phyloP scores from a whole-genome alignment of 371 early-diverging fungal species.

The Mortierella sp. region DNA sequence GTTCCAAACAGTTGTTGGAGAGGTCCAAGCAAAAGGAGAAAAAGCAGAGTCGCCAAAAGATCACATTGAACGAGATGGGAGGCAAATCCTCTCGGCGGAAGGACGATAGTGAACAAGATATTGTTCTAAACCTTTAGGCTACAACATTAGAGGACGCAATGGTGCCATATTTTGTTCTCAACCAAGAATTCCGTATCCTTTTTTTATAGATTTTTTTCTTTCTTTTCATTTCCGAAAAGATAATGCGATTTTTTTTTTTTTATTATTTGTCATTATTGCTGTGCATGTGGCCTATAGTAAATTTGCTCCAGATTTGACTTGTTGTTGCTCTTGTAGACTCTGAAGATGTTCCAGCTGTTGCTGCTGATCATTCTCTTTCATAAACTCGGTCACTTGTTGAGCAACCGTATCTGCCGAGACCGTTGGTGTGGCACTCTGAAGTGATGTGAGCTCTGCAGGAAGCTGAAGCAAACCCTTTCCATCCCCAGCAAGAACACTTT shows the following conservation, averaged over 20 bases:
- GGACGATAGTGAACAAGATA: slow-evolving; percentile 4
- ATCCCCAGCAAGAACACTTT: slow-evolving; percentile 32
- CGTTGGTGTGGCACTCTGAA: slow-evolving; percentile 1
- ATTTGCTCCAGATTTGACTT: too few species aligned
- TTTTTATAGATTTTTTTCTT: too few species aligned
- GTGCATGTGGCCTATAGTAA: too few species aligned
- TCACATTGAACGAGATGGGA: slow-evolving; percentile 14
- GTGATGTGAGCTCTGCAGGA: slow-evolving; percentile 10
- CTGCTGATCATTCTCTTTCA: slow-evolving; percentile 1
- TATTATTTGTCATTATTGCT: too few species aligned
- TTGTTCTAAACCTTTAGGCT: slow-evolving; percentile 15
- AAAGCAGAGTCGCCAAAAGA: slow-evolving; percentile 43
- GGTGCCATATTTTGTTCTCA: slow-evolving; percentile 6
- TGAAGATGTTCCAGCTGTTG: neutral
- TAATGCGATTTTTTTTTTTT: too few species aligned
- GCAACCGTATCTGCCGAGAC: slow-evolving; percentile 15
- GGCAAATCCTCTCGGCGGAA: slow-evolving; percentile 4
- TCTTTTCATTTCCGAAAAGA: too few species aligned
- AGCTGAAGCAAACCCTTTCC: slow-evolving; percentile 21
- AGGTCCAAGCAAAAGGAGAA: slow-evolving; percentile 48
- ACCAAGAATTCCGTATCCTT: too few species aligned
- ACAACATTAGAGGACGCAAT: neutral
- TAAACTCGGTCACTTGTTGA: slow-evolving; percentile 37
- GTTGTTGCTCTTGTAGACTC: slow-evolving; percentile 3
- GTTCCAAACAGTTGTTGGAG: slow-evolving; percentile 23